Conservation (phyloP, 306 rosid species). For the Quercus bicolor region DNA sequence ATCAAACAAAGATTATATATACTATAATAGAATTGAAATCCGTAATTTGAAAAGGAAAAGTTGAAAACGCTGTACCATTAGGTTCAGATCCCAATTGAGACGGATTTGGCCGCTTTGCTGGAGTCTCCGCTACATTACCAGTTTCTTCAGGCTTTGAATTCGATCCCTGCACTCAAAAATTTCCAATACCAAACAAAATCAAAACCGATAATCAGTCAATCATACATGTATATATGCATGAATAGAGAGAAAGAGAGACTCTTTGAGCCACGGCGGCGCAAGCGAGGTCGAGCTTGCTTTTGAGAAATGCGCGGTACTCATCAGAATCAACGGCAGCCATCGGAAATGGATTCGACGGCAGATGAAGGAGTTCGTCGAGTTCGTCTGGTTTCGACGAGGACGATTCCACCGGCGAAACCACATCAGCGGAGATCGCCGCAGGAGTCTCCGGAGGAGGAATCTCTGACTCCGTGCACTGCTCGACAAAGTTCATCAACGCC, state of each 20-base stretch:
- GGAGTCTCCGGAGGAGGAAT: slow-evolving; percentile 2
- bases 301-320: slow-evolving; percentile 37
- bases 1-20: no score
- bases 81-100: slow-evolving; percentile 33
- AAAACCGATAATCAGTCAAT: background rate
- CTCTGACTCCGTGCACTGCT: slow-evolving; percentile 15
- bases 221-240: background rate
- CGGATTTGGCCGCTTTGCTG: slow-evolving; percentile 8
- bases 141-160: slow-evolving; percentile 32
- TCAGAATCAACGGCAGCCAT: slow-evolving; percentile 20
- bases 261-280: slow-evolving; percentile 57
- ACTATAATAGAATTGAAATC: background rate
- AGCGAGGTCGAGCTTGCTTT: slow-evolving; percentile 50
- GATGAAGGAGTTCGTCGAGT: slow-evolving; percentile 26
- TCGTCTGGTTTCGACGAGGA: slow-evolving; percentile 43
- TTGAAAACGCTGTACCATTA: slow-evolving; percentile 16
- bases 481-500: no score
- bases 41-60: background rate
- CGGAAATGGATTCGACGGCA: slow-evolving; percentile 22
- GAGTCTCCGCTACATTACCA: slow-evolving; percentile 18
- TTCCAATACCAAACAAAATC: background rate
- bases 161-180: slow-evolving; percentile 32
- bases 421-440: slow-evolving; percentile 8
- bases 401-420: slow-evolving; percentile 32
- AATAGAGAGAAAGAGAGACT: slow-evolving; percentile 15